Evolutionary conservation across 106 monocot species (phyloP), one percentile per base, ranked within the genome.

Genomic region (Amphibolis antarctica): DNA sequence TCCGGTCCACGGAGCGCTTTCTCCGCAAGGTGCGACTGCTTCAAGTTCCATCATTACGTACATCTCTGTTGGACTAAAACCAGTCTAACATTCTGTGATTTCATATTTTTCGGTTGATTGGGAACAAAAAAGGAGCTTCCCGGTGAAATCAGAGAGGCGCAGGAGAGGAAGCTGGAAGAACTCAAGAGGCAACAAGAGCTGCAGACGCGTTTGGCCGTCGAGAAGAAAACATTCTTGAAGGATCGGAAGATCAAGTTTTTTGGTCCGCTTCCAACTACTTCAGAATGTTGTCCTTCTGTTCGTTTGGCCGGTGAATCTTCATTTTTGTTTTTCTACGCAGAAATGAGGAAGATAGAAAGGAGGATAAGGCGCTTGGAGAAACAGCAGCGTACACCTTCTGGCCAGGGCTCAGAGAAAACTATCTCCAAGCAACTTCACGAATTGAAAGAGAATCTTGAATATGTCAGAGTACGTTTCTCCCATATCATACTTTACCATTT

Each of bases 331-430:
- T 30, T 30, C 26, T 26, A 27, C 52, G 31, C 52, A 98, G 98
- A 98, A 72, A 87, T 91, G 67, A 71, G 98, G 62, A 98, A 91
- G 74, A 83, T 88, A 68, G 98, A 98, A 65, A 87, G 98, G 66
- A 91, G 82, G 80, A 82, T 98, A 66, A 82, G 98, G 69, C 86
- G 98, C 49, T 77, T 88, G 63, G 98, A 98, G 73, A 98, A 88
- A 66, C 91, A 91, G 59, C 96, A 84, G 72, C 82, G 98, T 23
- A 52, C 82, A 56, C 71, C 80, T 51, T 76, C 78, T 71, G 89
- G 89, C 65, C 69, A 75, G 69, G 43, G 11, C 20, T 66, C 52
- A 30, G 88, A 89, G 28, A 81, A 44, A 59, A 81, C 55, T 57
- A 65, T 83, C 22, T 64, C 69, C 49, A 66, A 73, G 66, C 82